Percentiles rank a stretch among this genome's conserved stretches.
Conservation (phyloP, 768 basidiomycete genomes). For the Tylopilus sp. region DNA sequence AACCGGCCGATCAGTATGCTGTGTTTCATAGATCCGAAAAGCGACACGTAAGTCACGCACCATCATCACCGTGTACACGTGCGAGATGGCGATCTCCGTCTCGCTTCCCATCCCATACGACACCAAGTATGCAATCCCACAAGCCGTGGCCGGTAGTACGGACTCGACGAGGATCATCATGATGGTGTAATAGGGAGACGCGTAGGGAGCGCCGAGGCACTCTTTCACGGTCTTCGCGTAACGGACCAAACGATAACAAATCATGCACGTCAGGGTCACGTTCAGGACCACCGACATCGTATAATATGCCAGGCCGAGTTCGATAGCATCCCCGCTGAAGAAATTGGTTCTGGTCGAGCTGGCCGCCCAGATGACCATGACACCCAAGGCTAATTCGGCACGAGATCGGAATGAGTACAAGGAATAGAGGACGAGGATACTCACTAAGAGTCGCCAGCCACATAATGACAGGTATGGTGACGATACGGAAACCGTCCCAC, state of each 20-base stretch:
- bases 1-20: neutral
- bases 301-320: neutral
- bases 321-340: neutral
- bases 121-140: neutral
- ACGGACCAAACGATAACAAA: neutral
- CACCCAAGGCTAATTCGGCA: conserved; percentile 4
- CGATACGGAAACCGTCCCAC: conserved; percentile 16
- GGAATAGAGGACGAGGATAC: neutral
- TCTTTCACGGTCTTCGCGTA: neutral
- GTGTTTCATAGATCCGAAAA: too few relatives aligned
- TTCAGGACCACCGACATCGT: conserved; percentile 2
- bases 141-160: neutral
- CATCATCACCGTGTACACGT: neutral
- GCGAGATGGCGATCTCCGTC: neutral
- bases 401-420: too few relatives aligned
- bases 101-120: neutral
- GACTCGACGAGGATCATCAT: neutral
- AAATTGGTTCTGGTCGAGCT: neutral
- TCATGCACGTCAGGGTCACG: neutral
- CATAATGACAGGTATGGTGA: conserved; percentile 13
- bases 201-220: neutral
- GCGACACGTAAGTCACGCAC: neutral
- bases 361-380: neutral
- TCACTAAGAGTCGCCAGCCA: conserved; percentile 15
- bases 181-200: neutral